Evolutionary conservation across 2,329 filamentous ascomycete genomes (phyloP), one percentile per base, ranked within the genome.

Genomic region (Alternaria incomplexa): DNA sequence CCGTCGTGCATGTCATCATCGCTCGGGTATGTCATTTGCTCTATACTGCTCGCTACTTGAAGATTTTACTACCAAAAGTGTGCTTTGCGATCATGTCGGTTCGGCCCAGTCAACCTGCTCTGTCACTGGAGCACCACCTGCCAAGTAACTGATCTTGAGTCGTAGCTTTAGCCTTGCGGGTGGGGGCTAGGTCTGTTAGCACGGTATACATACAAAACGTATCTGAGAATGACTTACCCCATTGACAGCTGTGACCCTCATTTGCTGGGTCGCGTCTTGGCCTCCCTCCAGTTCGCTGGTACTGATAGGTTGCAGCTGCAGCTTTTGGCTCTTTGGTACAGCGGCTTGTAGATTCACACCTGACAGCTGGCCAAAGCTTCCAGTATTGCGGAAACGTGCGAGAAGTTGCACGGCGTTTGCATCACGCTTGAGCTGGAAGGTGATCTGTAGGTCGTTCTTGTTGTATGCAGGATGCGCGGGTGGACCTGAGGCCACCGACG

Each of bases 41-140:
- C 56, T 58, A 66, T 50, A 23, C n/a, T 58, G 52, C 23, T 56
- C 44, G 47, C 61, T 57, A 61, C 46, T 30, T 63, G 45, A 52
- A 54, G 43, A 61, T 51, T 22, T 51, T 53, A 40, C 61, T 54
- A 46, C 46, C 47, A 56, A 43, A 51, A n/a, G 17, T 58, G 25
- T 52, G 46, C 22, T 25, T 22, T 54, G 44, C 50, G n/a, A n/a
- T 64, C 72, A 79, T 56, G 75, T 70, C 23, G 93, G 90, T 81
- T 99, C 96, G 28, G 92, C 90, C 96, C 96, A 99, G 83, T 97
- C 96, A 62, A 98, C 93, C 82, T 98, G 94, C 76, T 99, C 96
- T 77, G 91, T 91, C 17, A 96, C 86, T 65, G 90, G 87, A 56
- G 89, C 89, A 23, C 89, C 88, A 61, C 88, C 87, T 79, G 91